Conservation (phyloP, 1,139 yeast species). For the Blastobotrys indianensis region DNA sequence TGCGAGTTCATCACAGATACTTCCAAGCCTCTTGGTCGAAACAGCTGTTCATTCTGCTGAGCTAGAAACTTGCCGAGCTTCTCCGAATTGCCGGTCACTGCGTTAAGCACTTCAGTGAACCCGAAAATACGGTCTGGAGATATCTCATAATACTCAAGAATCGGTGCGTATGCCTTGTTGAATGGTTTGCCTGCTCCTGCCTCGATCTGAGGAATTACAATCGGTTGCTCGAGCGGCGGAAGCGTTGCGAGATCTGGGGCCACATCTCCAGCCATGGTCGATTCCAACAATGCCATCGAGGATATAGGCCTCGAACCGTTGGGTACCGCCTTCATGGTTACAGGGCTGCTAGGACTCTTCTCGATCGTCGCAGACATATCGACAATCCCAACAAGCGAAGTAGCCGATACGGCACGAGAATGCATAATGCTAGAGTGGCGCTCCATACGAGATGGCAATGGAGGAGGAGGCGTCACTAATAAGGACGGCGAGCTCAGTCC, state of each 20-base stretch:
- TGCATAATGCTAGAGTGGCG: no score
- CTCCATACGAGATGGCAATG: no score
- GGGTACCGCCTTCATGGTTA: no score
- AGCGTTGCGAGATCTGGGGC: slow-evolving; percentile 3
- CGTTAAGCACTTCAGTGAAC: slow-evolving; percentile 8
- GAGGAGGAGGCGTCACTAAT: no score
- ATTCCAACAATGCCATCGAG: no score
- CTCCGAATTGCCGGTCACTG: not conserved
- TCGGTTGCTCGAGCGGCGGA: slow-evolving; percentile 8
- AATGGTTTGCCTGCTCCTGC: slow-evolving; percentile 9
- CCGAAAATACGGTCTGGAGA: slow-evolving; percentile 1
- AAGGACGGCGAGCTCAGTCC: no score
- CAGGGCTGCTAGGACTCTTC: no score
- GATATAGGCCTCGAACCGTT: no score
- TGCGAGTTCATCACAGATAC: slow-evolving; percentile 1
- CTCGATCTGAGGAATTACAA: slow-evolving; percentile 8
- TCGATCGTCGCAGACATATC: no score
- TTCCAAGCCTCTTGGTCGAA: slow-evolving; percentile 9
- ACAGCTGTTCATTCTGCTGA: slow-evolving; percentile 4
- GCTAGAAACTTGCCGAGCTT: not conserved
- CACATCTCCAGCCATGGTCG: not conserved
- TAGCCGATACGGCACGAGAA: no score
- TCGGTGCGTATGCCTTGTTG: slow-evolving; percentile 8
- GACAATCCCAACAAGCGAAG: no score
- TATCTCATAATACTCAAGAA: slow-evolving; percentile 4